Conservation (phyloP, 2,329 filamentous ascomycete genomes). For the Aspergillus alliaceus region DNA sequence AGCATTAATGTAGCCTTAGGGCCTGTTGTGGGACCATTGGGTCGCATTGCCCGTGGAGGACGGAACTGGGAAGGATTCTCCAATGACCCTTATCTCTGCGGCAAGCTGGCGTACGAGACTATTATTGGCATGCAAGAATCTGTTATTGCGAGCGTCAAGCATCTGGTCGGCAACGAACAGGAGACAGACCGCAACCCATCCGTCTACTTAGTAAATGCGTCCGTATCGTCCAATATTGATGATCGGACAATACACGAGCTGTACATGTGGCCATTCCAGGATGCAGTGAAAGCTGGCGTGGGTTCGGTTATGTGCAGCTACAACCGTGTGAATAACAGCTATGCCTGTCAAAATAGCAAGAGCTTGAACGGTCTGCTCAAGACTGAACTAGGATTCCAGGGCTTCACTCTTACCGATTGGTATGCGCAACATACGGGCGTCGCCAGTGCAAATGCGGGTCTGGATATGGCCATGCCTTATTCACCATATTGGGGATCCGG, state of each 20-base stretch:
- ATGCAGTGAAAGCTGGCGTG: conserved; percentile 58
- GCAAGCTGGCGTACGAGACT: neutral
- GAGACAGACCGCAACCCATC: conserved; percentile 42
- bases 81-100: neutral
- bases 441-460: conserved; percentile 64
- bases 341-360: conserved; percentile 31
- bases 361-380: conserved; percentile 65
- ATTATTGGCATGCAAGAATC: neutral
- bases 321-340: conserved; percentile 58
- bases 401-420: conserved; percentile 80
- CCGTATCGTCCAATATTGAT: conserved; percentile 64
- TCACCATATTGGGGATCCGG: conserved; percentile 7
- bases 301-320: conserved; percentile 60
- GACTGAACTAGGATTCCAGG: conserved; percentile 76
- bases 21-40: conserved; percentile 43
- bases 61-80: conserved; percentile 48
- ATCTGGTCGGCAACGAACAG: conserved; percentile 55
- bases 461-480: conserved; percentile 56
- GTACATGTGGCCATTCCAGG: conserved; percentile 66
- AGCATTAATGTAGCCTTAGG: conserved; percentile 42
- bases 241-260: conserved; percentile 66
- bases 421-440: conserved; percentile 70
- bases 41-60: conserved; percentile 41
- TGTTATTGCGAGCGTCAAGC: neutral
- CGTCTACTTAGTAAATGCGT: too few relatives aligned